Percentiles rank a stretch among this genome's conserved stretches.
Conservation (phyloP, 2,329 filamentous ascomycete species). For the Fusarium setosum region DNA sequence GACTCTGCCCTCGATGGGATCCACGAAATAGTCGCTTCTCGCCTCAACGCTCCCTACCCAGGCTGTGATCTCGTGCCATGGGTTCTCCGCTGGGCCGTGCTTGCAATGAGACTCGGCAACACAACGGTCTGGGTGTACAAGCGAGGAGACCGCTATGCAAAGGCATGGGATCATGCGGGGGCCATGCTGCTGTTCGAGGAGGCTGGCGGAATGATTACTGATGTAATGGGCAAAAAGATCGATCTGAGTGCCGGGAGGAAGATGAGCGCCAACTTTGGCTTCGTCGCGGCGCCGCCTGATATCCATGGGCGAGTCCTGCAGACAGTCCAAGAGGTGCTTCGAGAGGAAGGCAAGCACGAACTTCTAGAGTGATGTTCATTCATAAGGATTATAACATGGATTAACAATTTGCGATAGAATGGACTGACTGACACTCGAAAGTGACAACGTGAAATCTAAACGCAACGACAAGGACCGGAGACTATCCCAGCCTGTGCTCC, state of each 20-base stretch:
- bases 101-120: constrained; percentile 65
- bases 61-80: constrained; percentile 66
- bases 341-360: constrained; percentile 44
- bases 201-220: constrained; percentile 65
- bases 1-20: constrained; percentile 61
- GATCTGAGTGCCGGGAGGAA: constrained; percentile 61
- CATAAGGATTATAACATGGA: not conserved
- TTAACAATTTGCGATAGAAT: too few species aligned
- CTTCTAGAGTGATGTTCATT: constrained; percentile 27
- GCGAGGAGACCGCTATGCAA: constrained; percentile 58
- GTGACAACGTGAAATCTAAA: too few species aligned
- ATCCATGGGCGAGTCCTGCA: constrained; percentile 61
- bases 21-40: constrained; percentile 57
- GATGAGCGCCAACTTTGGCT: constrained; percentile 64
- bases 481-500: too few species aligned
- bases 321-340: constrained; percentile 82
- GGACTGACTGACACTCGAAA: too few species aligned
- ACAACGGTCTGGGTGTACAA: constrained; percentile 69
- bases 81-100: constrained; percentile 65
- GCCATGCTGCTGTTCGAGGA: constrained; percentile 70
- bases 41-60: constrained; percentile 56
- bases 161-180: constrained; percentile 71
- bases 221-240: constrained; percentile 63
- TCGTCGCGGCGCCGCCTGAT: constrained; percentile 62
- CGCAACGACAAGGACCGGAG: too few species aligned